phyloP scores from a whole-genome alignment of 495 filamentous ascomycete species.

The Talaromyces proteolyticus region DNA sequence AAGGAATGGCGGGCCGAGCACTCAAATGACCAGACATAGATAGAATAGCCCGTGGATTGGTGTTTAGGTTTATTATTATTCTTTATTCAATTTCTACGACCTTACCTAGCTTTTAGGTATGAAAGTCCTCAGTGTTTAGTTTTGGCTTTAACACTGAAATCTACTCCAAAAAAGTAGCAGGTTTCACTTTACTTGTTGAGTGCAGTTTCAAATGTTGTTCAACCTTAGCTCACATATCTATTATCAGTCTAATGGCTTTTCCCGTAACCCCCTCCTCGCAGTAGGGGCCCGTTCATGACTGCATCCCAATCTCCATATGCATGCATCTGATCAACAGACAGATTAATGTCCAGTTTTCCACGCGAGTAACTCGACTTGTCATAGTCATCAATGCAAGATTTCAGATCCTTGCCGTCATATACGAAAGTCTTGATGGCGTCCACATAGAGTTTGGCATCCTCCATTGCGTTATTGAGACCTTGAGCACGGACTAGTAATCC shows the following conservation, averaged over 20 bases:
- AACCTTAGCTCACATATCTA: no score
- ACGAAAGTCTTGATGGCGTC: conserved; percentile 15
- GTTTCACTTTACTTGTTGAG: no score
- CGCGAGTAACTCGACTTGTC: conserved; percentile 19
- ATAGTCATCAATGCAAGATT: conserved; percentile 37
- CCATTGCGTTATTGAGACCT: conserved; percentile 49
- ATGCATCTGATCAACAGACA: neutral
- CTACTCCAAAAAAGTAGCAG: no score
- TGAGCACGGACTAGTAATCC: conserved; percentile 46
- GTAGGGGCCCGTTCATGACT: neutral
- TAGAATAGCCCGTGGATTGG: no score
- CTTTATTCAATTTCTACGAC: no score
- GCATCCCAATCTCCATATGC: neutral
- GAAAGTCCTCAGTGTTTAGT: no score
- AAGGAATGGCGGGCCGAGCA: no score
- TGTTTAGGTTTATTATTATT: no score
- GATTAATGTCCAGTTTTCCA: neutral
- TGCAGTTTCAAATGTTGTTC: no score
- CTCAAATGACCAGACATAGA: no score
- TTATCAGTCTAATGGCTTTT: neutral
- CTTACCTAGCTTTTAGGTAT: no score
- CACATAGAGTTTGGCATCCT: conserved; percentile 31
- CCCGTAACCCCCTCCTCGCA: neutral
- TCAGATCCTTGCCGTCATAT: conserved; percentile 7
- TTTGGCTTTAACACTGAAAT: no score